Conservation (phyloP, 805 yeast species). For the Starmerella asiatica region DNA sequence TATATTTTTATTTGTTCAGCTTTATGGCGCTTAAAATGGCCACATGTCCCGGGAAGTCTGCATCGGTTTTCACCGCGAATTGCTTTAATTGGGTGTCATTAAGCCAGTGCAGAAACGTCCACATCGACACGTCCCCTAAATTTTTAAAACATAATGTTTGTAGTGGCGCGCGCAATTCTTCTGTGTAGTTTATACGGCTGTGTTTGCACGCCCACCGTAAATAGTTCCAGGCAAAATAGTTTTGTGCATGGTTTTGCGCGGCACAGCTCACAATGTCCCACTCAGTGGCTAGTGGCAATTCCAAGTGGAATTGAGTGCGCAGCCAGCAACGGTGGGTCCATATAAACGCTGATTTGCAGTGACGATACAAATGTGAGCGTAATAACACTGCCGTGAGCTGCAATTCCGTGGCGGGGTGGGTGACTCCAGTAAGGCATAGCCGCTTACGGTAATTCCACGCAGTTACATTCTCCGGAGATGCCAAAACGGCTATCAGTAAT, state of each 20-base stretch:
- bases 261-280: conserved; percentile 27
- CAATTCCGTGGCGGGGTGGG: conserved; percentile 18
- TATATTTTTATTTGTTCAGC: no score
- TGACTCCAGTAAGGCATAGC: conserved; percentile 9
- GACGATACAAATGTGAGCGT: conserved; percentile 27
- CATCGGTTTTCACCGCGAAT: neutral
- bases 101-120: conserved; percentile 23
- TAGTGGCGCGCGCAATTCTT: conserved; percentile 7
- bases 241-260: conserved; percentile 32
- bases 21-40: conserved; percentile 18
- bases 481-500: conserved; percentile 22
- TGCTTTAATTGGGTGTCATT: neutral
- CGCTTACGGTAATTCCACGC: conserved; percentile 24
- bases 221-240: conserved; percentile 38
- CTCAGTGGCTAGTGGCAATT: conserved; percentile 18
- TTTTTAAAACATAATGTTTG: conserved; percentile 17
- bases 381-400: conserved; percentile 22
- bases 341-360: conserved; percentile 29
- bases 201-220: conserved; percentile 5
- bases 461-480: conserved; percentile 24
- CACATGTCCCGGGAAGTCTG: conserved; percentile 13
- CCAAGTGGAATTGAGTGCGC: conserved; percentile 1
- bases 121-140: conserved; percentile 26
- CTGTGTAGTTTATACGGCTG: neutral
- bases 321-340: conserved; percentile 30